phyloP scores from a whole-genome alignment of 768 basidiomycete genomes.

The Cystobasidiopsis lactophilus region DNA sequence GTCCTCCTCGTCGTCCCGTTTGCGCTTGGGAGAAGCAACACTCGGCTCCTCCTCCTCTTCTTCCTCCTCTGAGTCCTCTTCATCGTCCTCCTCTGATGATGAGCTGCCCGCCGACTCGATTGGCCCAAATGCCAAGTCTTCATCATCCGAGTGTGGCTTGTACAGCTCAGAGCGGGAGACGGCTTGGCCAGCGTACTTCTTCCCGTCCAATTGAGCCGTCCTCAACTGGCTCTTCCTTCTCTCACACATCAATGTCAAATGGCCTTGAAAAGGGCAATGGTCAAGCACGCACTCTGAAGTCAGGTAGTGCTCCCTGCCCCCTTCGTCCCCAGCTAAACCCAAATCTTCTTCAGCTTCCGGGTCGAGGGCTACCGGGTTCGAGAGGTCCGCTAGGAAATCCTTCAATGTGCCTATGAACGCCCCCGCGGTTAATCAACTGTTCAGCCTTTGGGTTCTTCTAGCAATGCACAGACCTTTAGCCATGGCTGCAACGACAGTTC shows the following conservation, averaged over 20 bases:
- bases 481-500: too few species aligned
- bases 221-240: not conserved
- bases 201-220: not conserved
- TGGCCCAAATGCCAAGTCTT: not conserved
- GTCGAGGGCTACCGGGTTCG: not conserved
- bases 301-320: not conserved
- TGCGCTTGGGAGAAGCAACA: not conserved
- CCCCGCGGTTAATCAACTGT: too few species aligned
- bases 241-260: not conserved
- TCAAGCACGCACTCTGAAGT: not conserved
- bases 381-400: not conserved
- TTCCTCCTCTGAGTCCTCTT: not conserved
- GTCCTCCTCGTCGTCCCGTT: conserved; percentile 1
- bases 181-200: not conserved
- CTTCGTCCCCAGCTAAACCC: not conserved
- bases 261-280: not conserved
- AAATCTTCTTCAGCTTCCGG: not conserved
- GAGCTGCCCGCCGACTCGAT: not conserved
- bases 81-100: not conserved
- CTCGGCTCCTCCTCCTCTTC: not conserved
- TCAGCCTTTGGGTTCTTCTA: too few species aligned
- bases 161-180: not conserved
- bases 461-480: too few species aligned
- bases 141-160: conserved; percentile 1
- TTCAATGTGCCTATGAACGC: not conserved